Evolutionary conservation across 2,329 filamentous ascomycete species (phyloP).

Genomic region (Claviceps sp.): DNA sequence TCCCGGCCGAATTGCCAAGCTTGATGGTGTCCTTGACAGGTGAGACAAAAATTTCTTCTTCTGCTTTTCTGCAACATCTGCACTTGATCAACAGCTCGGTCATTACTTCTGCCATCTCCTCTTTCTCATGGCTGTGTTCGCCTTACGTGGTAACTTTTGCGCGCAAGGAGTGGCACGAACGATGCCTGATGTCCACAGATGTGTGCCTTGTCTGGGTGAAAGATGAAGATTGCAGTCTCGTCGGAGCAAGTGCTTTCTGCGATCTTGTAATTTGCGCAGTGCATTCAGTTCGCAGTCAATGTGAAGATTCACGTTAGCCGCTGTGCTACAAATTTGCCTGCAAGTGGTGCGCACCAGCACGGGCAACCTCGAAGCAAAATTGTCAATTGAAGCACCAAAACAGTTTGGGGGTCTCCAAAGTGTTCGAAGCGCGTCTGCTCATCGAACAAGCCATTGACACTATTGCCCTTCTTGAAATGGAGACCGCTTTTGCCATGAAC

Average conservation of each 20-base stretch:
- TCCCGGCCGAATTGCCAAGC: constrained; percentile 60
- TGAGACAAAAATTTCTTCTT: constrained; percentile 37
- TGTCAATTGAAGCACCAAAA: constrained; percentile 35
- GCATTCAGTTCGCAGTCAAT: constrained; percentile 23
- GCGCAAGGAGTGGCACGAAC: background rate
- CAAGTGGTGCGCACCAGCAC: background rate
- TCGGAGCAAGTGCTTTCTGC: background rate
- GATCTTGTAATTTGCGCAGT: background rate
- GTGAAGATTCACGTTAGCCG: constrained; percentile 18
- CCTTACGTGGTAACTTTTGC: constrained; percentile 24
- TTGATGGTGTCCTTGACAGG: constrained; percentile 78
- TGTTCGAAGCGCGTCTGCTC: constrained; percentile 7
- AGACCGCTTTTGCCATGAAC: background rate
- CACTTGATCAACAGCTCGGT: constrained; percentile 3
- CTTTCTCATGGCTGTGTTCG: constrained; percentile 2
- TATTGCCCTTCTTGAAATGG: background rate
- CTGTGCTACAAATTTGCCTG: constrained; percentile 28
- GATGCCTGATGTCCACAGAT: background rate
- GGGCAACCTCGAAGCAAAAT: constrained; percentile 27
- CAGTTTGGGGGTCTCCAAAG: constrained; percentile 26
- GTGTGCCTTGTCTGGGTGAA: background rate
- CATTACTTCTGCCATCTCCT: background rate
- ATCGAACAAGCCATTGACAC: background rate
- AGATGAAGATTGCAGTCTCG: background rate
- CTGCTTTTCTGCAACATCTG: constrained; percentile 5